Base-by-base conservation (phyloP, 2,329 filamentous ascomycete genomes). In the Pseudopyricularia javanii region DNA sequence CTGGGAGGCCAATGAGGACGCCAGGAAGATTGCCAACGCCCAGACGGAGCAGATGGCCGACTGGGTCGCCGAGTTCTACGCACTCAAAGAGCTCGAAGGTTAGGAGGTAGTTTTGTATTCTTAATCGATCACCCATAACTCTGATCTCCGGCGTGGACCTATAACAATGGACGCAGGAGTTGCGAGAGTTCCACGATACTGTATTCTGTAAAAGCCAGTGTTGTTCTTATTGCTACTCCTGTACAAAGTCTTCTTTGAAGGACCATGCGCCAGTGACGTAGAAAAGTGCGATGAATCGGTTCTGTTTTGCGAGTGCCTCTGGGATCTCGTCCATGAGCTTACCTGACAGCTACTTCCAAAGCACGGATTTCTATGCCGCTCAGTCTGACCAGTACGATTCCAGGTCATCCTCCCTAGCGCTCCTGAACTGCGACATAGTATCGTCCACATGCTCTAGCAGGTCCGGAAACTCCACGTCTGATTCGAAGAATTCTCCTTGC, bases 51-150 rank as follows among this genome's bases (percentile, higher is more conserved):
- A 76, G 62, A 71, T 83, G 56, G 70, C 68, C 53, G 61, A 59
- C 30, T 83, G 79, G 79, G 72, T 81, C 3, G 66, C 63, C 2
- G 75, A 80, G 61, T 82, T 66, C 49, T 71, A 72, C 52, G 54
- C 56, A 5, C 54, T 61, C 51, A 64, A 66, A 30, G 9, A 30
- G 28, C 28, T 30, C 5, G 28, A 30, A 30, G 5, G 9, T 4
- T 30, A 30, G 28, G 28, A 30, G 28, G 28, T 30, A 30, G 5
- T 5, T 5, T 30, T 30, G 28, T 9, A 30, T 30, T 4, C 5
- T 5, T 30, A 30, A 30, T 5, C 28, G 28, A 30, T 30, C n/a
- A n/a, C n/a, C n/a, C n/a, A n/a, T n/a, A n/a, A n/a, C n/a, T n/a
- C n/a, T n/a, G n/a, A n/a, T n/a, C n/a, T n/a, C n/a, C n/a, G n/a